A percentile compares a stretch with the other conserved stretches of the same genome.
phyloP scores from a whole-genome alignment of 2,329 filamentous ascomycete species.

The Colletotrichum sp. region DNA sequence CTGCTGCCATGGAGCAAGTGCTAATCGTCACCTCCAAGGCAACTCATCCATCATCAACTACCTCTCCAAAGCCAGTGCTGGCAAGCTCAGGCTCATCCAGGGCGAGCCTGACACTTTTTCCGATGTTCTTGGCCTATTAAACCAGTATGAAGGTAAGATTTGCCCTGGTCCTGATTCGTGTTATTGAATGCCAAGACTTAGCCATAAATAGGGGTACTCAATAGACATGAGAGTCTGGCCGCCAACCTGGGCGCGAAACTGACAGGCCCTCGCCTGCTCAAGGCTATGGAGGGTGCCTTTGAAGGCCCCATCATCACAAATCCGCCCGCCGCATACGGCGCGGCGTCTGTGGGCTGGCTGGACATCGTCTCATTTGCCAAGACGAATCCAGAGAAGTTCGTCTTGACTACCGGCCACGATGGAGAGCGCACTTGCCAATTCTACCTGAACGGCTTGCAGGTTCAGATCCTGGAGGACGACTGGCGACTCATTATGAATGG shows the following conservation, averaged over 20 bases:
- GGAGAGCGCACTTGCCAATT: constrained; percentile 80
- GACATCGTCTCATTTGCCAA: constrained; percentile 87
- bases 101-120: constrained; percentile 71
- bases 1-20: constrained; percentile 22
- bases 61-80: constrained; percentile 47
- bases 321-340: constrained; percentile 58
- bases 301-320: constrained; percentile 73
- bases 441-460: constrained; percentile 77
- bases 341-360: constrained; percentile 72
- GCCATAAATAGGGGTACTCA: constrained; percentile 66
- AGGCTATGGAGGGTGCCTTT: constrained; percentile 85
- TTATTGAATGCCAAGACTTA: not conserved
- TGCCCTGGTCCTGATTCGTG: not conserved
- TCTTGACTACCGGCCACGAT: constrained; percentile 70
- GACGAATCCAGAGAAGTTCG: constrained; percentile 79
- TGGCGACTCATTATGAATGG: constrained; percentile 85
- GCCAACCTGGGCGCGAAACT: constrained; percentile 85
- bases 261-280: constrained; percentile 81
- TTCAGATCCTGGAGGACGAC: constrained; percentile 89
- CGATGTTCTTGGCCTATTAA: constrained; percentile 74
- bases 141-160: constrained; percentile 73
- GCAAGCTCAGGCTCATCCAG: constrained; percentile 55
- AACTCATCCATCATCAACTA: constrained; percentile 55
- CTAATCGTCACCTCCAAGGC: constrained; percentile 19
- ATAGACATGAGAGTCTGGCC: constrained; percentile 85